Conservation (phyloP, 306 rosid genomes). For the Vigna unguiculata region DNA sequence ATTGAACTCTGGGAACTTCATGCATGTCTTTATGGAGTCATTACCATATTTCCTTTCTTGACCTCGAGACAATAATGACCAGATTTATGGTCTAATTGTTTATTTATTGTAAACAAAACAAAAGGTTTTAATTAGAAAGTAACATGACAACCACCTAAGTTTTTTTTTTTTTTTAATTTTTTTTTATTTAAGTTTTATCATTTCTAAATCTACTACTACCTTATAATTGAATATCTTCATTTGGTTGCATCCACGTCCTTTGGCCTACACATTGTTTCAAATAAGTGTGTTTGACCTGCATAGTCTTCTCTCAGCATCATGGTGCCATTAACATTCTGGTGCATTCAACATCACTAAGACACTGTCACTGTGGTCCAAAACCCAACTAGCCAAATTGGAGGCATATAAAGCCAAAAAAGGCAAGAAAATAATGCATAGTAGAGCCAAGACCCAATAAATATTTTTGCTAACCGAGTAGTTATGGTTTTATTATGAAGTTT, state of each 20-base stretch:
- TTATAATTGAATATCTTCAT: slow-evolving; percentile 1
- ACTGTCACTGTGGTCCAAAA: slow-evolving; percentile 40
- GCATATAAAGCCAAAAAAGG: background rate
- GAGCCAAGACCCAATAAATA: background rate
- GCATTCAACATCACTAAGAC: slow-evolving; percentile 8
- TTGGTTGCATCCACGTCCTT: background rate
- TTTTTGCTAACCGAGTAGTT: background rate
- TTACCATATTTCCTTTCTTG: background rate
- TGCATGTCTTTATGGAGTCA: background rate
- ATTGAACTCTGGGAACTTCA: background rate
- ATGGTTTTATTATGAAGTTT: slow-evolving; percentile 25
- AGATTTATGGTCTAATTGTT: background rate
- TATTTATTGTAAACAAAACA: background rate
- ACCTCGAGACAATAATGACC: background rate
- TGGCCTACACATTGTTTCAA: background rate
- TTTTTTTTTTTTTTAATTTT: background rate
- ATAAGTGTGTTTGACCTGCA: background rate
- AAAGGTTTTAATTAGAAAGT: background rate
- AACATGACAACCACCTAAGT: background rate
- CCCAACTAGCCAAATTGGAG: slow-evolving; percentile 38
- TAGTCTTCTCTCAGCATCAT: background rate
- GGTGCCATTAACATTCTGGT: background rate
- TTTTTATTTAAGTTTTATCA: background rate
- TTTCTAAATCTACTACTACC: background rate
- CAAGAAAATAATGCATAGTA: background rate